phyloP scores from a whole-genome alignment of 306 rosid genomes.

The Biancaea sappan region DNA sequence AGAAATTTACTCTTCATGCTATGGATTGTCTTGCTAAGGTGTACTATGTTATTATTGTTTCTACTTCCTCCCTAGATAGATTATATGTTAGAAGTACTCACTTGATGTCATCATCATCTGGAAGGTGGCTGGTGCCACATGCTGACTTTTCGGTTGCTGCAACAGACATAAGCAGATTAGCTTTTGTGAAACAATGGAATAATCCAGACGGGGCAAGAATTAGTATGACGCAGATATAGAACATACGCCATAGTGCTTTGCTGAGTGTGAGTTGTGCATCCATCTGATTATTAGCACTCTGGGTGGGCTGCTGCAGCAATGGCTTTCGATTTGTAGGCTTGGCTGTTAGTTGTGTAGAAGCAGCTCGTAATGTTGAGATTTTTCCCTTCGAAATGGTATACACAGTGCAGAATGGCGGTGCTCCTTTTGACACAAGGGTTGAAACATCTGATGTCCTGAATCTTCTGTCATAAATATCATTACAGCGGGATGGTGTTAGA shows the following conservation, averaged over 20 bases:
- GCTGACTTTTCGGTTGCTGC: conserved; percentile 43
- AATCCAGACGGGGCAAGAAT: background rate
- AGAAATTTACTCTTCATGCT: too few species aligned
- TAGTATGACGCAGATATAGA: background rate
- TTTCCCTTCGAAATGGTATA: conserved; percentile 78
- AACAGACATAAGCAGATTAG: background rate
- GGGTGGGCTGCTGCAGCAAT: background rate
- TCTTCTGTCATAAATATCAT: conserved; percentile 49
- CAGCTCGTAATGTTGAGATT: conserved; percentile 54
- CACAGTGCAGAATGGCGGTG: conserved; percentile 76
- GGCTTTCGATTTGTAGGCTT: background rate
- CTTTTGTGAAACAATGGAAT: background rate
- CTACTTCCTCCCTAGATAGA: background rate
- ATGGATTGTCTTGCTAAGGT: background rate
- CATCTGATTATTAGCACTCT: background rate
- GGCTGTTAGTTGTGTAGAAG: conserved; percentile 42
- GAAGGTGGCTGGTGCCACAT: background rate
- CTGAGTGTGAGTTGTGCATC: background rate
- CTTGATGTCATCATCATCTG: conserved; percentile 55
- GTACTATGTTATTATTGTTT: background rate
- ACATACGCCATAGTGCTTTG: background rate
- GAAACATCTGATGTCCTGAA: conserved; percentile 66
- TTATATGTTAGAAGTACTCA: conserved; percentile 38
- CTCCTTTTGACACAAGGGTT: conserved; percentile 59
- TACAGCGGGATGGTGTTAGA: conserved; percentile 10